Percentiles rank a stretch among this genome's conserved stretches.
Evolutionary conservation across 78 protist species (phyloP).

Genomic region (Dictyostelium discoideum): dicty_2.7 NC_007091.3:4578501-4579000

Average conservation of each 20-base stretch:
- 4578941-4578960: not conserved
- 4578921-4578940: not conserved
- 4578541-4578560: not conserved
- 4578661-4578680: too few relatives aligned
- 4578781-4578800: constrained; percentile 6
- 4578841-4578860: not conserved
- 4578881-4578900: not conserved
- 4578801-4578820: not conserved
- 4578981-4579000: not conserved
- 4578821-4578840: not conserved
- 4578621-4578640: not conserved
- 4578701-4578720: too few relatives aligned
- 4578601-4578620: too few relatives aligned
- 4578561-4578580: not conserved
- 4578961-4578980: not conserved
- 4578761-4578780: not conserved
- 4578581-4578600: not conserved
- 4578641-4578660: not conserved
- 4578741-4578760: not conserved
- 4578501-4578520: not conserved
- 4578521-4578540: not conserved
- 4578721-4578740: not conserved
- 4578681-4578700: too few relatives aligned
- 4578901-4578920: not conserved
- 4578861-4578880: not conserved